Evolutionary conservation across 2,329 filamentous ascomycete species (phyloP), one percentile per base, ranked within the genome.

Genomic region (Pseudodiploospora longispora): DNA sequence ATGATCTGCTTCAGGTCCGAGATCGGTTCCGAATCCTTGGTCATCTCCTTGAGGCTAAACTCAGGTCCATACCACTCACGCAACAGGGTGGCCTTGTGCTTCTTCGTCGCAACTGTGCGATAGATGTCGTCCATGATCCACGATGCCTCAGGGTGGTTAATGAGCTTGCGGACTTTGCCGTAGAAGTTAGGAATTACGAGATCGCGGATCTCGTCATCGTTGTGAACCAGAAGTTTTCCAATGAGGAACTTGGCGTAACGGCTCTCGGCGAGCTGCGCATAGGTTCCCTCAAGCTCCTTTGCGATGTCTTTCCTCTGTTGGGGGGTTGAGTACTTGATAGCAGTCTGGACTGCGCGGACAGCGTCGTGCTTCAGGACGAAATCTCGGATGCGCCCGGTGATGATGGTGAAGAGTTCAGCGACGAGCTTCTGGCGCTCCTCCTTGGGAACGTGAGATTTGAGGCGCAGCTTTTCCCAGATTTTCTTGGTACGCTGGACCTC

Each of bases 111-210:
- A 46, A 91, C 83, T 39, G 84, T 85, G 49, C 93, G 82, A 70
- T 97, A 98, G 53, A 96, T 85, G 64, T 98, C 93, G 63, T 98
- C 94, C 36, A 98, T 72, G 55, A 98, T 97, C 90, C 93, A 98
- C 35, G 88, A 90, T 30, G 87, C 93, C 66, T 98, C 94, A 1
- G 91, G 80, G 66, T 98, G 93, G 64, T 95, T 93, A 63, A 97
- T 96, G 59, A 97, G 72, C 59, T 89, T 87, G 60, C 87, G 85
- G 50, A 97, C 86, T 63, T 91, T 83, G 47, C 93, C 90, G 64
- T 93, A 96, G 68, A 98, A 97, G 63, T 98, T 90, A 36, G 87
- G 84, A 9, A 98, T 82, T 56, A 98, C 87, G 52, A 94, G 68
- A 60, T 95, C 86, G 57, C 89, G 80, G 51, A 94, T 88, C 64